These are phyloP conservation scores for Marasmius tenuissimus DNA, from an alignment of 1,284 basidiomycete species.

Conservation along the genomic window DNA sequence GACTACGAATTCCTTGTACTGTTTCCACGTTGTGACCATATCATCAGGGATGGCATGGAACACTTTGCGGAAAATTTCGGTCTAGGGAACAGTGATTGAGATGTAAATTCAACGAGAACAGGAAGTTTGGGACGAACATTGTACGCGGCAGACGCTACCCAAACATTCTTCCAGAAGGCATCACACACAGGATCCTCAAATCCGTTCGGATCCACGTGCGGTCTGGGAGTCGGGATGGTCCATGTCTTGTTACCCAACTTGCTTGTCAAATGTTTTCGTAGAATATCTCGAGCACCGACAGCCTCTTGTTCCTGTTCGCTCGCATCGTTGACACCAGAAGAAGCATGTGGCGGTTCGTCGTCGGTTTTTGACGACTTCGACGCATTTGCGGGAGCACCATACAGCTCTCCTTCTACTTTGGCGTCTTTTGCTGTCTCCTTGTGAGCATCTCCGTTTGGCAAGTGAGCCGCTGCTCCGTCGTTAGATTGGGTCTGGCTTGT, in stretches of 20 bases:
- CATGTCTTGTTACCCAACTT: constrained; percentile 57
- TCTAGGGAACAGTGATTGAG: constrained; percentile 47
- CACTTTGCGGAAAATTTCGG: constrained; percentile 91
- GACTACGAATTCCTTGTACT: constrained; percentile 83
- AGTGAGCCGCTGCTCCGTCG: constrained; percentile 7
- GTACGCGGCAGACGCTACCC: constrained; percentile 82
- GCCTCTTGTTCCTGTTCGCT: constrained; percentile 54
- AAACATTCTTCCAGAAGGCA: constrained; percentile 85
- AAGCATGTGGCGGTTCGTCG: constrained; percentile 44
- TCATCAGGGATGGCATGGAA: constrained; percentile 93
- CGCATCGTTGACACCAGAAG: constrained; percentile 43
- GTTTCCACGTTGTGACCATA: constrained; percentile 89
- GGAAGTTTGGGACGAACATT: constrained; percentile 59
- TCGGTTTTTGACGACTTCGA: constrained; percentile 40
- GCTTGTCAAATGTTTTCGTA: constrained; percentile 56
- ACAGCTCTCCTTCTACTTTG: constrained; percentile 39
- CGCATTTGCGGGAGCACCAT: constrained; percentile 57
- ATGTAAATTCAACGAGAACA: constrained; percentile 4
- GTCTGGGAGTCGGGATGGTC: constrained; percentile 66
- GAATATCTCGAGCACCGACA: constrained; percentile 45
- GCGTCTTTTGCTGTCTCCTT: not conserved
- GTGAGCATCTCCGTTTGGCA: constrained; percentile 4
- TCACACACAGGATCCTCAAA: constrained; percentile 89
- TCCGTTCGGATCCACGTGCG: constrained; percentile 71
- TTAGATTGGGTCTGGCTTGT: constrained; percentile 22